phyloP scores from a whole-genome alignment of 768 basidiomycete genomes.

The Russula lepida region DNA sequence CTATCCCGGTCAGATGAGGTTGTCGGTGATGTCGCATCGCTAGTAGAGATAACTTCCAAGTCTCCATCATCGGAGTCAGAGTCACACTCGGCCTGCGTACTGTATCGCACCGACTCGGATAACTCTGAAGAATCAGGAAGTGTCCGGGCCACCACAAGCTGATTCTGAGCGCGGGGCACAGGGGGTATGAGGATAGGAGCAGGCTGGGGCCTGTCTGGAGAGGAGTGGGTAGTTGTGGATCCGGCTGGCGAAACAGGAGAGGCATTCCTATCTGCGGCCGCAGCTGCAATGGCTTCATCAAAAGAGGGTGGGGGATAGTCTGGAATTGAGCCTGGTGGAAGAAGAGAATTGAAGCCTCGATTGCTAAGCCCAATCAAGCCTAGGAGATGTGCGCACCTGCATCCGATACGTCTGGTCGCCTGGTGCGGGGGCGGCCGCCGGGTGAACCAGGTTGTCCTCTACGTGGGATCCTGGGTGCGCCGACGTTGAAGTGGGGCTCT shows the following conservation, averaged over 20 bases:
- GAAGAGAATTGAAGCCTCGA: background rate
- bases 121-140: constrained; percentile 4
- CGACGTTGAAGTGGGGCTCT: constrained; percentile 22
- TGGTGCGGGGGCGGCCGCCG: constrained; percentile 5
- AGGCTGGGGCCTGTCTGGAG: constrained; percentile 9
- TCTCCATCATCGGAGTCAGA: constrained; percentile 19
- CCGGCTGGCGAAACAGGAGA: constrained; percentile 13
- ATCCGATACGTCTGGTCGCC: constrained; percentile 27
- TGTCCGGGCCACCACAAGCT: constrained; percentile 7
- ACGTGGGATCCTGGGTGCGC: constrained; percentile 16
- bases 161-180: constrained; percentile 9
- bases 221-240: constrained; percentile 5
- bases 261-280: constrained; percentile 16
- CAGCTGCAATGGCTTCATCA: constrained; percentile 46
- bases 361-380: background rate
- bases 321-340: constrained; percentile 31
- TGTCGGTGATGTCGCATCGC: constrained; percentile 10
- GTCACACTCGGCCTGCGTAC: constrained; percentile 21
- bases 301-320: constrained; percentile 73
- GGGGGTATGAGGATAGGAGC: constrained; percentile 19
- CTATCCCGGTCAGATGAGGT: constrained; percentile 13
- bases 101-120: constrained; percentile 16
- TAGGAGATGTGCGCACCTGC: constrained; percentile 23
- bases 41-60: constrained; percentile 19
- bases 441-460: constrained; percentile 19